A percentile compares a stretch with the other conserved stretches of the same genome.
These are phyloP conservation scores for Neurospora tetraspora DNA, from an alignment of 495 filamentous ascomycete species.

Conservation along the genomic window DNA sequence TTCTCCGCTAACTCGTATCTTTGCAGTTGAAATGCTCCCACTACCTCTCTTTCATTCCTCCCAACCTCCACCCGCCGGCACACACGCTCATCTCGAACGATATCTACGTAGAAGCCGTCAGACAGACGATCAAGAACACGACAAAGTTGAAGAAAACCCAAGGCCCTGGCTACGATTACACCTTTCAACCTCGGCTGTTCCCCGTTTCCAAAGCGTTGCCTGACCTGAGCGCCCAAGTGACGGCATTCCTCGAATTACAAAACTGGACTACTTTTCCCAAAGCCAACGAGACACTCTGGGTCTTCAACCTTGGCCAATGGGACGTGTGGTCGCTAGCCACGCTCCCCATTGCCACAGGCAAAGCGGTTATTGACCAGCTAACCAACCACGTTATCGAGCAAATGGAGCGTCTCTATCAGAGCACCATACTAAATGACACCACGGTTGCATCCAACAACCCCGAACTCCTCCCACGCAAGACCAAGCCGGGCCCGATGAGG, in stretches of 20 bases:
- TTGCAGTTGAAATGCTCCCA: constrained; percentile 24
- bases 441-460: constrained; percentile 10
- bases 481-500: constrained; percentile 8
- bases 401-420: constrained; percentile 31
- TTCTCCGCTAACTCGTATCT: constrained; percentile 19
- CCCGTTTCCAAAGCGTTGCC: constrained; percentile 14
- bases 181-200: constrained; percentile 26
- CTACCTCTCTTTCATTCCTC: constrained; percentile 23
- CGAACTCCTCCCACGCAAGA: not conserved
- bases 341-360: constrained; percentile 25
- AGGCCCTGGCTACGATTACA: constrained; percentile 24
- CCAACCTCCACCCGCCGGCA: constrained; percentile 7
- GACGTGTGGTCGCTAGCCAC: constrained; percentile 37
- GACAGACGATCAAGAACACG: constrained; percentile 1
- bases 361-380: constrained; percentile 16
- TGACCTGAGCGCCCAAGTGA: constrained; percentile 32
- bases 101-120: constrained; percentile 20
- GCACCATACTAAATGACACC: constrained; percentile 15
- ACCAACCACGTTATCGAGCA: constrained; percentile 27
- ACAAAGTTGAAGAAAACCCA: not conserved
- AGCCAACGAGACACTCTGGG: constrained; percentile 30
- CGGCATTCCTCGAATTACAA: constrained; percentile 25
- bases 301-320: constrained; percentile 38
- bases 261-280: constrained; percentile 11
- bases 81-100: constrained; percentile 22